These are phyloP conservation scores for Fusarium mundagurra DNA, from an alignment of 2,329 filamentous ascomycete genomes.

Conservation along the genomic window DNA sequence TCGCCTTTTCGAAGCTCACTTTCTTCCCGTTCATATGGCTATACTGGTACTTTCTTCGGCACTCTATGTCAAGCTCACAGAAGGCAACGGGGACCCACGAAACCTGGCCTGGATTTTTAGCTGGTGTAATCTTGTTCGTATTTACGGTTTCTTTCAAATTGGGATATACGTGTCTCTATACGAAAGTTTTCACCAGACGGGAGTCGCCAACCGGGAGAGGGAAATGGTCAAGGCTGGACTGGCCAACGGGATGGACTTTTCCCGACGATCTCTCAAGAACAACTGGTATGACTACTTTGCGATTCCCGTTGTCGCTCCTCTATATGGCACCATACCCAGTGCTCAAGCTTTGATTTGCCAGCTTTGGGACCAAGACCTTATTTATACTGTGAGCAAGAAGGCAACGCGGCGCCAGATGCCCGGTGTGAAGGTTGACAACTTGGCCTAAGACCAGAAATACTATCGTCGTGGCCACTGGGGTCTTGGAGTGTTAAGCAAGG, in stretches of 20 bases:
- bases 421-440: constrained; percentile 54
- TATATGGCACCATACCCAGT: constrained; percentile 75
- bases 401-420: constrained; percentile 63
- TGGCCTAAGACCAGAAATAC: constrained; percentile 50
- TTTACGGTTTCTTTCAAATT: constrained; percentile 69
- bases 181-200: constrained; percentile 72
- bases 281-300: constrained; percentile 71
- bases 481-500: neutral
- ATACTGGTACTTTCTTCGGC: constrained; percentile 71
- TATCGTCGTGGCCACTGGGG: neutral
- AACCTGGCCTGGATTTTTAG: constrained; percentile 68
- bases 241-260: constrained; percentile 72
- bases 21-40: constrained; percentile 74
- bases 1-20: constrained; percentile 79
- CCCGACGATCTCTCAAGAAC: constrained; percentile 62
- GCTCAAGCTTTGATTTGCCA: constrained; percentile 75
- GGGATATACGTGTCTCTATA: constrained; percentile 73
- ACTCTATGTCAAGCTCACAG: constrained; percentile 65
- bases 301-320: constrained; percentile 73
- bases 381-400: constrained; percentile 79
- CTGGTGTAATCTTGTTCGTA: constrained; percentile 68
- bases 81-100: constrained; percentile 61
- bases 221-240: constrained; percentile 75
- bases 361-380: constrained; percentile 74
- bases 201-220: constrained; percentile 67